A percentile compares a stretch with the other conserved stretches of the same genome.
Conservation (phyloP, 352 stramenopile genomes). For the Phytophthora multivora region DNA sequence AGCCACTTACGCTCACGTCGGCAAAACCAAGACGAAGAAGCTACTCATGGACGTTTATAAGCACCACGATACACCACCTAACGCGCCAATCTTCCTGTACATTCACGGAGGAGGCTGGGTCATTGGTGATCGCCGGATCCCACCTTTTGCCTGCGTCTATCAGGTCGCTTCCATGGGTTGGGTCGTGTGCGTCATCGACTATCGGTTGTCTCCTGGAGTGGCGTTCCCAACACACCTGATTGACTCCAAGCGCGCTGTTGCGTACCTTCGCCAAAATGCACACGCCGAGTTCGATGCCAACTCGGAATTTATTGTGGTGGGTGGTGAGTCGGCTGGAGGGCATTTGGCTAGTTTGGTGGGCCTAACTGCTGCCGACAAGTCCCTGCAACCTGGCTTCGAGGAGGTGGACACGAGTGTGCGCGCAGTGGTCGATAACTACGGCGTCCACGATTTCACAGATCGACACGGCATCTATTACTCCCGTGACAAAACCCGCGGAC, state of each 20-base stretch:
- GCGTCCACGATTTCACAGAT: slow-evolving; percentile 65
- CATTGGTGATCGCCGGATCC: slow-evolving; percentile 54
- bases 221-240: slow-evolving; percentile 67
- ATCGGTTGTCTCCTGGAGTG: slow-evolving; percentile 63
- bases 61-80: slow-evolving; percentile 37
- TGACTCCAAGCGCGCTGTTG: slow-evolving; percentile 65
- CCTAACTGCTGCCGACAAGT: slow-evolving; percentile 51
- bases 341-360: slow-evolving; percentile 58
- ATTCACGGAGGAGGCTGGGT: slow-evolving; percentile 74
- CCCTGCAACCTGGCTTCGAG: slow-evolving; percentile 62
- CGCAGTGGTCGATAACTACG: slow-evolving; percentile 61
- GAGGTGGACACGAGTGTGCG: slow-evolving; percentile 65
- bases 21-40: slow-evolving; percentile 50
- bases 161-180: slow-evolving; percentile 61
- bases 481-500: slow-evolving; percentile 44
- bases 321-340: slow-evolving; percentile 64
- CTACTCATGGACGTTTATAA: slow-evolving; percentile 76
- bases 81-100: slow-evolving; percentile 70
- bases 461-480: slow-evolving; percentile 58
- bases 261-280: slow-evolving; percentile 51
- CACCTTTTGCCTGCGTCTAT: slow-evolving; percentile 57
- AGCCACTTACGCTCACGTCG: slow-evolving; percentile 58
- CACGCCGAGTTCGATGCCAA: slow-evolving; percentile 42
- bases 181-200: slow-evolving; percentile 76
- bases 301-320: slow-evolving; percentile 61